Percentiles rank a stretch among this genome's conserved stretches.
Conservation (phyloP, 192 early-diverging fungal genomes). For the Cladochytrium replicatum region DNA sequence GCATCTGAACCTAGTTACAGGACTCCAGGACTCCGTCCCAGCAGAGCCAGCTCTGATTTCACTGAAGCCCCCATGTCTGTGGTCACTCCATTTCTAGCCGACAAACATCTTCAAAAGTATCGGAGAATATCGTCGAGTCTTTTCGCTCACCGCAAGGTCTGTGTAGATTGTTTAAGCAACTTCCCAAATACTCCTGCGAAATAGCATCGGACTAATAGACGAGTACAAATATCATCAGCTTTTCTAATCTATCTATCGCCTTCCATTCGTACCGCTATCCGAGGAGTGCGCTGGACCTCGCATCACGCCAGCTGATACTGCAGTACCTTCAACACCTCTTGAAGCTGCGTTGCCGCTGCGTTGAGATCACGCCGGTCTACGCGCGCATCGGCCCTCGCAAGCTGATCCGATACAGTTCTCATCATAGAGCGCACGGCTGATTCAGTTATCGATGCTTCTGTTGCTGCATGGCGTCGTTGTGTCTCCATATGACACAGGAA, state of each 20-base stretch:
- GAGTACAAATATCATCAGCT: neutral
- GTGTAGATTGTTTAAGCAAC: neutral
- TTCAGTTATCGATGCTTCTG: no score
- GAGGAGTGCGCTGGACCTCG: neutral
- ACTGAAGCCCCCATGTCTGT: conserved; percentile 35
- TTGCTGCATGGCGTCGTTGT: no score
- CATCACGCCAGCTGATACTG: conserved; percentile 1
- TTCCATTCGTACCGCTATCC: neutral
- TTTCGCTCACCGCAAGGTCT: conserved; percentile 32
- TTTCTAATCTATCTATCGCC: neutral
- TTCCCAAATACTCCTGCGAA: neutral
- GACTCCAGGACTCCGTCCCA: conserved; percentile 37
- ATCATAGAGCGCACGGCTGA: no score
- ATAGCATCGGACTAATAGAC: neutral
- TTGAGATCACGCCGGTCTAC: no score
- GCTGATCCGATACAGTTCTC: no score
- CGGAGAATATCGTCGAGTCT: conserved; percentile 18
- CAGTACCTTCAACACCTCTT: conserved; percentile 1
- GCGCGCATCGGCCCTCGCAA: no score
- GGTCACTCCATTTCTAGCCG: conserved; percentile 17
- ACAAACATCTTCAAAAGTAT: conserved; percentile 19
- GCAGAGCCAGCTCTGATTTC: conserved; percentile 42
- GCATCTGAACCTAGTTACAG: conserved; percentile 33
- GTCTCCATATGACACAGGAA: no score
- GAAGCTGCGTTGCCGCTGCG: no score